Base-by-base conservation (phyloP, 108 stramenopile species). In the Pseudonitzschia pungens region DNA sequence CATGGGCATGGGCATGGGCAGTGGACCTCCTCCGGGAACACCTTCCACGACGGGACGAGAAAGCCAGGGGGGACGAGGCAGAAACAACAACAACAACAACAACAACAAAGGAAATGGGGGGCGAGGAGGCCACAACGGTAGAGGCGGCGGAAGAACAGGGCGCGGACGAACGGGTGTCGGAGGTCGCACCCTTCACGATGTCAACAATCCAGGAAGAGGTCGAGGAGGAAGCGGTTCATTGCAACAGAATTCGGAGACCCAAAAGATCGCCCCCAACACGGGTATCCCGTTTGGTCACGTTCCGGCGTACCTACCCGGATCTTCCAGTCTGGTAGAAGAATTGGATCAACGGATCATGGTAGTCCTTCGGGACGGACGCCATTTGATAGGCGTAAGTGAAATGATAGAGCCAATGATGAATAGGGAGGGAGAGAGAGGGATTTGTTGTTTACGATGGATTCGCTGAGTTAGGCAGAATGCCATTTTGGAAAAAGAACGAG, bases 311-410 rank as follows among this genome's bases (percentile, higher is more conserved):
- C 82, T 98, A 24, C 97, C 98, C 42, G 98, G 97, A 51, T 86
- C 95, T 4, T 89, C 97, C 5, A 92, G 92, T 67, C 77, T 98
- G 57, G 90, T 97, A 21, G 97, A 97, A 78, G 94, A 97, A 79
- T 71, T 98, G 55, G 97, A 98, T 84, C 83, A 86, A 73, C 72
- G 79, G 67, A 63, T 97, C 42, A 76, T 97, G 64, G 83, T 97
- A 45, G 87, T 98, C n/a, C 77, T 97, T 32, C 83, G 94, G 21
- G 98, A 98, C 70, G 97, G 97, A 27, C 83, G 96, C 51, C 95
- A 98, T 79, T 71, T 98, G 29, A 87, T 96, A 16, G 98, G 98
- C 15, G 86, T 86, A 75, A 75, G 85, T 82, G 31, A 24, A 21
- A 20, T 18, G 27, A 41, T 56, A 2, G 0, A 29, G 44, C 15